phyloP scores from a whole-genome alignment of 2,329 filamentous ascomycete species.

The Clonostachys sp. region DNA sequence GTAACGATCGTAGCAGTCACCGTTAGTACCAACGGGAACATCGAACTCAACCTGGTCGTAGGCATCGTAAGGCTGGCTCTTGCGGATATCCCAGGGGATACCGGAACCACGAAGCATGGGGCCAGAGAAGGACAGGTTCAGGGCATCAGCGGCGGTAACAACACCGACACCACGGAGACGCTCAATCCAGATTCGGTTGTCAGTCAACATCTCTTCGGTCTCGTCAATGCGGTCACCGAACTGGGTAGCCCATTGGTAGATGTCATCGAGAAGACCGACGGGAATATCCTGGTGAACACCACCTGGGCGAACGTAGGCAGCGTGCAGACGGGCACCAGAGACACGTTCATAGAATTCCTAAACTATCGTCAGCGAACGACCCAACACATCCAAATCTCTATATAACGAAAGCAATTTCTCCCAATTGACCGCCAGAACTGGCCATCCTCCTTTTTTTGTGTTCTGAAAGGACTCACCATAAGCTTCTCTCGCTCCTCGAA shows the following conservation, averaged over 20 bases:
- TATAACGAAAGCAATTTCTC: too few relatives aligned
- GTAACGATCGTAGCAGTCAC: constrained; percentile 99
- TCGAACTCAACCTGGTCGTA: constrained; percentile 99
- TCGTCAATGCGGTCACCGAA: constrained; percentile 98
- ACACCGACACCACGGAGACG: constrained; percentile 89
- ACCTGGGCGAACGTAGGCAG: constrained; percentile 93
- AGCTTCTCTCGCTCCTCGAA: constrained; percentile 99
- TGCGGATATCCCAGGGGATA: constrained; percentile 93
- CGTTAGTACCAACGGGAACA: constrained; percentile 91
- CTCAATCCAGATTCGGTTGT: constrained; percentile 99
- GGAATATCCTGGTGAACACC: constrained; percentile 96
- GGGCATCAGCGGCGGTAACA: constrained; percentile 84
- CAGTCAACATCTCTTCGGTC: constrained; percentile 96
- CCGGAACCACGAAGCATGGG: constrained; percentile 98
- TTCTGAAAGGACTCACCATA: constrained; percentile 63
- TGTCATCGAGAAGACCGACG: constrained; percentile 90
- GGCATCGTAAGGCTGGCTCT: constrained; percentile 94
- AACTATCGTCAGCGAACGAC: constrained; percentile 1
- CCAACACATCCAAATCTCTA: too few relatives aligned
- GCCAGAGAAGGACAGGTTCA: constrained; percentile 94
- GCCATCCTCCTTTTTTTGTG: too few relatives aligned
- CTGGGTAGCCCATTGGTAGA: constrained; percentile 99
- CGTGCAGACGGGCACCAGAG: constrained; percentile 93
- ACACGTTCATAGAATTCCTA: constrained; percentile 99
- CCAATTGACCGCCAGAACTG: too few relatives aligned